Evolutionary conservation across 75 land plant genomes (phyloP).

Genomic region (Pinus albicaulis): DNA sequence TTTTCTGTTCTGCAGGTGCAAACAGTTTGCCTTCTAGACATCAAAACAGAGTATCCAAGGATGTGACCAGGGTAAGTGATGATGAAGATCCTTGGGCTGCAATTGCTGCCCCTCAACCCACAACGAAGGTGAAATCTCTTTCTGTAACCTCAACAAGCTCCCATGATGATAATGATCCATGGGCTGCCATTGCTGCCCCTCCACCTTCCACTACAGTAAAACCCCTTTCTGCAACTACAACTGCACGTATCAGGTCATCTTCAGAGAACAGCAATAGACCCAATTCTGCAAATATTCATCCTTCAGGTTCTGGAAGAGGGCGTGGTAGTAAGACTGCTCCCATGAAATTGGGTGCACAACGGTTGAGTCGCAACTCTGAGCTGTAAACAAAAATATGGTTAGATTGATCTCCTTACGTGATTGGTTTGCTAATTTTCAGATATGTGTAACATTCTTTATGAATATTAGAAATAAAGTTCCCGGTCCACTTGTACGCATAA

Average conservation of each 20-base stretch:
- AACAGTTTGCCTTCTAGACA: background rate
- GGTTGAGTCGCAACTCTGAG: constrained; percentile 51
- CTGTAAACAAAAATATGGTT: background rate
- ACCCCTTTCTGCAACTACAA: constrained; percentile 47
- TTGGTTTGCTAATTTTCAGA: no score
- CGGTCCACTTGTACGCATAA: no score
- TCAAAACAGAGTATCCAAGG: background rate
- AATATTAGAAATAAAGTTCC: no score
- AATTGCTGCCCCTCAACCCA: constrained; percentile 80
- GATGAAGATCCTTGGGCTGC: constrained; percentile 94
- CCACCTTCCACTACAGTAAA: constrained; percentile 72
- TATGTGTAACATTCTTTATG: no score
- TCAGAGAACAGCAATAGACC: constrained; percentile 16
- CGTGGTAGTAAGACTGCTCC: constrained; percentile 67
- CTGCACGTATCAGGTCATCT: constrained; percentile 6
- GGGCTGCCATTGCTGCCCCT: constrained; percentile 98
- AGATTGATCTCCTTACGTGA: no score
- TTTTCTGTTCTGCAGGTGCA: background rate
- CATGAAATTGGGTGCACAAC: constrained; percentile 85
- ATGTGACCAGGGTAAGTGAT: constrained; percentile 28
- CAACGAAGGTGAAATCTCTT: constrained; percentile 52
- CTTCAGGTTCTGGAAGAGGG: constrained; percentile 55
- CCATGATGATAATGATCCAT: constrained; percentile 72
- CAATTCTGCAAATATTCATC: constrained; percentile 15
- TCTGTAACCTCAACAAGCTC: constrained; percentile 18